phyloP scores from a whole-genome alignment of 345 rosid genomes.

The Angophora floribunda region DNA sequence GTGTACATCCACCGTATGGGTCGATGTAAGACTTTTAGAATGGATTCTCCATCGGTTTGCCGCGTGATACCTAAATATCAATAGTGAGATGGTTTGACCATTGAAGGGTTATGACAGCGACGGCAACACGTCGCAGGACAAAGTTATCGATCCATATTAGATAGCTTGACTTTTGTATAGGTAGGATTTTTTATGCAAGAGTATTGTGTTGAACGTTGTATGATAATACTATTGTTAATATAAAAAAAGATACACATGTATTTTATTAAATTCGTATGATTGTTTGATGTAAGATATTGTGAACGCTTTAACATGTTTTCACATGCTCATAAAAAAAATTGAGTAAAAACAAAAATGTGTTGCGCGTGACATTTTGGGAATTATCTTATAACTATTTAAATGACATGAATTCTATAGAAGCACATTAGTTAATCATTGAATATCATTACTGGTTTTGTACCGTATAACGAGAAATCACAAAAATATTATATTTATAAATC shows the following conservation, averaged over 20 bases:
- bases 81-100: too few relatives aligned
- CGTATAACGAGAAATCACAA: not conserved
- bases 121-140: too few relatives aligned
- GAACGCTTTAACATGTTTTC: not conserved
- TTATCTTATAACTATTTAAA: too few relatives aligned
- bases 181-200: too few relatives aligned
- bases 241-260: not conserved
- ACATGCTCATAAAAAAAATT: not conserved
- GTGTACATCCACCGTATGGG: too few relatives aligned
- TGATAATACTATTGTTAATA: too few relatives aligned
- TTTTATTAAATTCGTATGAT: not conserved
- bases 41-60: too few relatives aligned
- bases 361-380: fast-evolving
- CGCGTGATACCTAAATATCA: too few relatives aligned
- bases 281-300: not conserved
- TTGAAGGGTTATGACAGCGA: too few relatives aligned
- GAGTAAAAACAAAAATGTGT: not conserved
- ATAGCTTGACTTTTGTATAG: too few relatives aligned
- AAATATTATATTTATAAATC: not conserved
- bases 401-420: not conserved
- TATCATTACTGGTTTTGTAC: not conserved
- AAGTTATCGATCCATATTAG: too few relatives aligned
- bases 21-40: too few relatives aligned
- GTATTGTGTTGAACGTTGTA: not conserved
- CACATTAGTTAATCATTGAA: not conserved